Conservation (phyloP, 2,329 filamentous ascomycete species). For the Beauveria pseudobassiana region DNA sequence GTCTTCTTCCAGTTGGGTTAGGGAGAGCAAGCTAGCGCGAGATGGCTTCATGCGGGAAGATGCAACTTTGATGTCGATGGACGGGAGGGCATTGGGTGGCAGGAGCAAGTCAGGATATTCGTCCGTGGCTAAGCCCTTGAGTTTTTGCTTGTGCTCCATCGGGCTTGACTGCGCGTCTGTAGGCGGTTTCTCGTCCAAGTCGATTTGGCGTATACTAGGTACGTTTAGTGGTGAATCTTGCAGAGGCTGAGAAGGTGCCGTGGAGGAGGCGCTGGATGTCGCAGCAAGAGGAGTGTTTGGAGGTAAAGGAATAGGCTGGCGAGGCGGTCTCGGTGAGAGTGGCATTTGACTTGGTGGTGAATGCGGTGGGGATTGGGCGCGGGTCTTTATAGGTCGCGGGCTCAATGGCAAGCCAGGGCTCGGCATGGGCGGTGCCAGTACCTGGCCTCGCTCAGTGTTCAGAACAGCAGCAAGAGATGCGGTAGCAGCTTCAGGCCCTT, state of each 20-base stretch:
- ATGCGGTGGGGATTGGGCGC: conserved; percentile 57
- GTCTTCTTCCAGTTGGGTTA: conserved; percentile 79
- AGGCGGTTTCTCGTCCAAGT: conserved; percentile 28
- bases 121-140: conserved; percentile 71
- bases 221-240: conserved; percentile 8
- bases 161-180: conserved; percentile 28
- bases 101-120: conserved; percentile 82
- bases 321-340: conserved; percentile 48
- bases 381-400: conserved; percentile 47
- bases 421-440: conserved; percentile 37
- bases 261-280: conserved; percentile 31
- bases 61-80: conserved; percentile 77
- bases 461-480: conserved; percentile 48
- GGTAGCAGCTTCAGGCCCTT: conserved; percentile 31
- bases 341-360: conserved; percentile 45
- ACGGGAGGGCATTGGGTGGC: conserved; percentile 79
- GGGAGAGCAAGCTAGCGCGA: conserved; percentile 71
- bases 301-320: conserved; percentile 65
- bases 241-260: conserved; percentile 4
- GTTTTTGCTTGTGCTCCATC: conserved; percentile 49
- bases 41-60: conserved; percentile 95
- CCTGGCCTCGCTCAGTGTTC: conserved; percentile 28
- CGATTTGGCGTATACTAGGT: conserved; percentile 9
- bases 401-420: conserved; percentile 55
- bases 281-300: conserved; percentile 57